phyloP scores from a whole-genome alignment of 306 rosid species.

The Phaseolus lunatus region DNA sequence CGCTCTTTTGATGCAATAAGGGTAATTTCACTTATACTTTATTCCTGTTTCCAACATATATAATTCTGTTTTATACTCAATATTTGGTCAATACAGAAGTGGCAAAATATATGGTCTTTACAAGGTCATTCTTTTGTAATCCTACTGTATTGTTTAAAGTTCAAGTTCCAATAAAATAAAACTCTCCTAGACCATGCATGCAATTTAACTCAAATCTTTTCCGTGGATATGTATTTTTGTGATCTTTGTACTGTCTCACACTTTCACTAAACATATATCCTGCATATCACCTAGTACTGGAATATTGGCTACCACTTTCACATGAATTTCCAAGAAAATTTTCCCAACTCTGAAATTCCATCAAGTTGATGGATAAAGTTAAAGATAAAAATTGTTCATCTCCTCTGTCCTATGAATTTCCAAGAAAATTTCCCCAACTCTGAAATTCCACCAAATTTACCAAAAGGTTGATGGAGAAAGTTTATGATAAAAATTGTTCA shows the following conservation, averaged over 20 bases:
- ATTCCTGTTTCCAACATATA: slow-evolving; percentile 26
- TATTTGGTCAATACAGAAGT: slow-evolving; percentile 8
- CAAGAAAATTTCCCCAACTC: slow-evolving; percentile 7
- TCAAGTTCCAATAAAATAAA: neutral
- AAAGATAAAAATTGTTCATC: no score
- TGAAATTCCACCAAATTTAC: slow-evolving; percentile 7
- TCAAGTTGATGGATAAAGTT: no score
- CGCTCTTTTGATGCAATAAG: slow-evolving; percentile 63
- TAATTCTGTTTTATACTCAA: neutral
- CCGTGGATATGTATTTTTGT: neutral
- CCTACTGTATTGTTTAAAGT: neutral
- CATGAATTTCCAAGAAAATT: no score
- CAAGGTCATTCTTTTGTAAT: slow-evolving; percentile 17
- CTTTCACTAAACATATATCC: neutral
- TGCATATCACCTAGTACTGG: slow-evolving; percentile 29
- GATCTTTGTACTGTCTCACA: slow-evolving; percentile 12
- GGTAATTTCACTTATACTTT: slow-evolving; percentile 44
- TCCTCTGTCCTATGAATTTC: slow-evolving; percentile 24
- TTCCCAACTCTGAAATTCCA: no score
- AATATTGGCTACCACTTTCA: no score
- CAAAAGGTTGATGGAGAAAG: slow-evolving; percentile 25
- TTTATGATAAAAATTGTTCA: neutral
- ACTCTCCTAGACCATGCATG: slow-evolving; percentile 18
- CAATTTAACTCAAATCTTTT: slow-evolving; percentile 17
- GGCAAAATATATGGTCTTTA: slow-evolving; percentile 26